These are phyloP conservation scores for Yamadazyma tumulicola DNA, from an alignment of 805 yeast genomes.

Conservation along the genomic window DNA sequence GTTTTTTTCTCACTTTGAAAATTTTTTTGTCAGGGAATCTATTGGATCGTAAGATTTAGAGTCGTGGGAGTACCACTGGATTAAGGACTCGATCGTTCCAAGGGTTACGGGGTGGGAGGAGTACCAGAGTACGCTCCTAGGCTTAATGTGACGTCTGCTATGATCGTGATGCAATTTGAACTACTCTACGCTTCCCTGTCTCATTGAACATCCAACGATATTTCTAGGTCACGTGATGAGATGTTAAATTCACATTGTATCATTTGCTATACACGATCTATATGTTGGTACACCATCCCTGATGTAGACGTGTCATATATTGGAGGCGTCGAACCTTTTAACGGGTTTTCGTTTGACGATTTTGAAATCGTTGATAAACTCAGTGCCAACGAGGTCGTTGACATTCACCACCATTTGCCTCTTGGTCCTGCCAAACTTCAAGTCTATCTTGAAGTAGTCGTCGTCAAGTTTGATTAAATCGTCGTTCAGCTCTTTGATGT, in stretches of 20 bases:
- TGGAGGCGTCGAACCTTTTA: too few relatives aligned
- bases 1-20: slow-evolving; percentile 12
- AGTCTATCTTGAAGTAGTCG: slow-evolving; percentile 6
- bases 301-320: too few relatives aligned
- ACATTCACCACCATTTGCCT: slow-evolving; percentile 9
- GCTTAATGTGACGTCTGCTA: too few relatives aligned
- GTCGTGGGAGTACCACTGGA: slow-evolving; percentile 4
- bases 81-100: background rate
- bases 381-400: slow-evolving; percentile 8
- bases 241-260: too few relatives aligned
- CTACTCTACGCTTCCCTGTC: too few relatives aligned
- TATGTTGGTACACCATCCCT: too few relatives aligned
- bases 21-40: slow-evolving; percentile 14
- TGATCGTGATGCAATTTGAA: too few relatives aligned
- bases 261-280: too few relatives aligned
- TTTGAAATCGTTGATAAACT: slow-evolving; percentile 14
- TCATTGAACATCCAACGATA: too few relatives aligned
- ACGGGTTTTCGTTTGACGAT: slow-evolving; percentile 7
- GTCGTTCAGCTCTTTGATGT: slow-evolving; percentile 27
- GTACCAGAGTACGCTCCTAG: too few relatives aligned
- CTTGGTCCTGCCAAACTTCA: slow-evolving; percentile 5
- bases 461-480: slow-evolving; percentile 14
- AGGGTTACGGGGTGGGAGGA: background rate
- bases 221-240: too few relatives aligned
- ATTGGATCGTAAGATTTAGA: slow-evolving; percentile 17